These are phyloP conservation scores for Breviolum minutum DNA, from an alignment of 73 alveolate genomes.

Conservation along the genomic window DNA sequence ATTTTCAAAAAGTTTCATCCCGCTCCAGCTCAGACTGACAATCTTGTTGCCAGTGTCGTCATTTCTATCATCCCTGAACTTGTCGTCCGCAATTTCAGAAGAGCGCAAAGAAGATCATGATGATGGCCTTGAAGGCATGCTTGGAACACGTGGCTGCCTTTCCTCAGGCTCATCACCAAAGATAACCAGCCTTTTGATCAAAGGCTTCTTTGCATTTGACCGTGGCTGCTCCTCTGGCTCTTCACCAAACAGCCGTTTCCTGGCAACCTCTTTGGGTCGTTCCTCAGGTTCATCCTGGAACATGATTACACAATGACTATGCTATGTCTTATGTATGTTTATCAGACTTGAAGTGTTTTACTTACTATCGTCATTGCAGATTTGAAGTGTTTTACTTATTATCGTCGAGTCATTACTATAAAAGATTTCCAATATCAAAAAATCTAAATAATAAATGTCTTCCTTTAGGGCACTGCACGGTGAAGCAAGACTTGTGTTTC, in stretches of 20 bases:
- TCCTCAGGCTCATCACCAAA: conserved; percentile 5
- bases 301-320: neutral
- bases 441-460: neutral
- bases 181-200: neutral
- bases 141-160: neutral
- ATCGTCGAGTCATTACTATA: neutral
- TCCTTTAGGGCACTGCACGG: neutral
- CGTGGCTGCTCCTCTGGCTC: neutral
- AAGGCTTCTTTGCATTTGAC: neutral
- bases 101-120: neutral
- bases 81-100: neutral
- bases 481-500: neutral
- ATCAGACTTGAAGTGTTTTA: neutral
- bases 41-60: neutral
- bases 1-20: neutral
- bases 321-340: neutral
- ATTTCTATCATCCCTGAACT: neutral
- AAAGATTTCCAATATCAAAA: neutral
- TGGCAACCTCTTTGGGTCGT: neutral
- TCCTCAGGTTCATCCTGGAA: neutral
- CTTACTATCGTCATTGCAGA: neutral
- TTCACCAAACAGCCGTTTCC: neutral
- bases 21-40: neutral
- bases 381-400: neutral
- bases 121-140: neutral